Percentiles rank a stretch among this genome's conserved stretches.
phyloP scores from a whole-genome alignment of 805 yeast genomes.

The Debaryomyces castellii region DNA sequence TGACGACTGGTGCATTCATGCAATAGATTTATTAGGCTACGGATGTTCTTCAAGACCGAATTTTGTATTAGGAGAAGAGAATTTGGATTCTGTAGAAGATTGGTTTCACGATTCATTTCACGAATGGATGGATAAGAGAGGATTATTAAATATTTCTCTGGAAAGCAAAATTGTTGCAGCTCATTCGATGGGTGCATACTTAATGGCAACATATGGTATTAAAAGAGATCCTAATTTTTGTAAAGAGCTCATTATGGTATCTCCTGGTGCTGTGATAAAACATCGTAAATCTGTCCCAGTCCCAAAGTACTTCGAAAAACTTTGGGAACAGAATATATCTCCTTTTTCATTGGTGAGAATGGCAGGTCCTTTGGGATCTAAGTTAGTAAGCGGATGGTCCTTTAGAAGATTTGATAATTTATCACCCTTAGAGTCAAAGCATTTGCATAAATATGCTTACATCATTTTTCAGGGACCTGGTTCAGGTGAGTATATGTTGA shows the following conservation, averaged over 20 bases:
- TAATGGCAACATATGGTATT: slow-evolving; percentile 67
- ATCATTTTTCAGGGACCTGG: slow-evolving; percentile 84
- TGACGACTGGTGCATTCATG: slow-evolving; percentile 71
- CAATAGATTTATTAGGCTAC: slow-evolving; percentile 86
- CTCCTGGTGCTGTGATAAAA: slow-evolving; percentile 84
- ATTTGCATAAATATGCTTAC: slow-evolving; percentile 78
- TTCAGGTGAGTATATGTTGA: slow-evolving; percentile 89
- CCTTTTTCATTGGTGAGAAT: slow-evolving; percentile 81
- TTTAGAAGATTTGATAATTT: slow-evolving; percentile 72
- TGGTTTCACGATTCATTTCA: slow-evolving; percentile 67
- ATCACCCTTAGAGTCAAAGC: slow-evolving; percentile 40
- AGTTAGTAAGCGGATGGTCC: slow-evolving; percentile 87
- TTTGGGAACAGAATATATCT: slow-evolving; percentile 86
- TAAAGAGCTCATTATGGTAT: slow-evolving; percentile 68
- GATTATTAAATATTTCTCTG: slow-evolving; percentile 26
- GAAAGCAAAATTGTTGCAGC: slow-evolving; percentile 63
- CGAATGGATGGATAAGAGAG: slow-evolving; percentile 57
- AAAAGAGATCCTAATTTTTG: slow-evolving; percentile 57
- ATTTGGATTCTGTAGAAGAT: slow-evolving; percentile 51
- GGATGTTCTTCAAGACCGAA: slow-evolving; percentile 85
- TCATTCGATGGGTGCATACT: slow-evolving; percentile 92
- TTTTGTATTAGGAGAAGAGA: slow-evolving; percentile 46
- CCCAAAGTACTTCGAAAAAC: slow-evolving; percentile 73
- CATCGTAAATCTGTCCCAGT: slow-evolving; percentile 44
- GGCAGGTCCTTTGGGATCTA: slow-evolving; percentile 81